phyloP scores from a whole-genome alignment of 768 basidiomycete species.

The Psilocybe tampanensis region DNA sequence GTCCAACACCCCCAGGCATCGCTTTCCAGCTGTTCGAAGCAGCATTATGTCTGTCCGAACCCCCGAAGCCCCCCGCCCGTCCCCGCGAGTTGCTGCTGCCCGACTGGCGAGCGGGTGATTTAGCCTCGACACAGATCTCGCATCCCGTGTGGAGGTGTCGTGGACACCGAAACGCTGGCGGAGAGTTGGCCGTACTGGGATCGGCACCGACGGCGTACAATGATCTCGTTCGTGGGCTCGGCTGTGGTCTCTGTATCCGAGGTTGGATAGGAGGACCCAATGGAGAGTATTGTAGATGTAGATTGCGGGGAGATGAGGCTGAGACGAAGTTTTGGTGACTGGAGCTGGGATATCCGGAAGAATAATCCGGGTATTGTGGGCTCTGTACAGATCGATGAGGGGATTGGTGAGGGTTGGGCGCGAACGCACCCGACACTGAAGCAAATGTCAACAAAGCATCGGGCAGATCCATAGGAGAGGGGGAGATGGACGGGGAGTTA shows the following conservation, averaged over 20 bases:
- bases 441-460: constrained; percentile 27
- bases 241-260: constrained; percentile 15
- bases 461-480: constrained; percentile 30
- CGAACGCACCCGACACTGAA: constrained; percentile 32
- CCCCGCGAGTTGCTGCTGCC: constrained; percentile 28
- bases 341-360: constrained; percentile 13
- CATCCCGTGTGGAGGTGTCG: constrained; percentile 75
- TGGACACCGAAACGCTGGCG: constrained; percentile 67
- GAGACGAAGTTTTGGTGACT: constrained; percentile 14
- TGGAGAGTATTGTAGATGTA: constrained; percentile 17
- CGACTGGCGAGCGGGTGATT: constrained; percentile 31
- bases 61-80: constrained; percentile 12
- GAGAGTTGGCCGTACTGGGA: constrained; percentile 61
- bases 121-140: constrained; percentile 76
- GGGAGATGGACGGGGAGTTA: constrained; percentile 24
- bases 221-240: constrained; percentile 41
- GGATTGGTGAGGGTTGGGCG: constrained; percentile 8
- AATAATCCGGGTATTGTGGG: constrained; percentile 18
- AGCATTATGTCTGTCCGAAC: constrained; percentile 5
- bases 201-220: constrained; percentile 67
- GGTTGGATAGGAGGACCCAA: constrained; percentile 16
- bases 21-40: constrained; percentile 29
- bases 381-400: constrained; percentile 14
- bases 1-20: constrained; percentile 34
- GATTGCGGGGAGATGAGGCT: background rate